Evolutionary conservation across 768 basidiomycete species (phyloP).

Genomic region (Scleroderma citrinum): DNA sequence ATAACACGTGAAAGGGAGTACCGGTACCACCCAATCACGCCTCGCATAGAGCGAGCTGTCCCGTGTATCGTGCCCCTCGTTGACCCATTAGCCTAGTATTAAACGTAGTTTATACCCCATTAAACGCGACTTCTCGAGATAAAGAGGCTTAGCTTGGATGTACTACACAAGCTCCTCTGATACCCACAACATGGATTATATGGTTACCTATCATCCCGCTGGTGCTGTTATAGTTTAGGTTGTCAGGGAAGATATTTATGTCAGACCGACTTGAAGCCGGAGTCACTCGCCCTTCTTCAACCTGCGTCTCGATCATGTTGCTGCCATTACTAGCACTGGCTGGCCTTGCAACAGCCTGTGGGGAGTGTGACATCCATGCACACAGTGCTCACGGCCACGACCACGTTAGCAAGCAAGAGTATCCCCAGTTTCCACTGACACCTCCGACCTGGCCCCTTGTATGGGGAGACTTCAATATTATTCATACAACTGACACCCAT

Average conservation of each 20-base stretch:
- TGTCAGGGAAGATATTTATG: too few relatives aligned
- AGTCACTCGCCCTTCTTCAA: too few relatives aligned
- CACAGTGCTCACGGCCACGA: conserved; percentile 27
- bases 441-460: conserved; percentile 62
- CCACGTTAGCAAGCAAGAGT: conserved; percentile 31
- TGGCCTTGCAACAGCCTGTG: conserved; percentile 17
- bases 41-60: not conserved
- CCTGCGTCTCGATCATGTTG: conserved; percentile 2
- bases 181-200: too few relatives aligned
- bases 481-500: conserved; percentile 83
- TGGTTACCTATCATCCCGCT: too few relatives aligned
- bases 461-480: conserved; percentile 88
- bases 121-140: too few relatives aligned
- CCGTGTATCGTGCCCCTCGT: not conserved
- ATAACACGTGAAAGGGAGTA: not conserved
- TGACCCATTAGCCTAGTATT: not conserved
- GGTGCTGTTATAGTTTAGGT: too few relatives aligned
- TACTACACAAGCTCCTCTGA: too few relatives aligned
- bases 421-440: conserved; percentile 38
- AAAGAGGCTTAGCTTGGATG: too few relatives aligned
- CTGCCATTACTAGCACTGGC: conserved; percentile 13
- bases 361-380: conserved; percentile 11
- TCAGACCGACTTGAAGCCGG: too few relatives aligned
- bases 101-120: not conserved
- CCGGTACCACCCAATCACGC: not conserved